Percentiles rank a stretch among this genome's conserved stretches.
phyloP scores from a whole-genome alignment of 2,329 filamentous ascomycete species.

The Monilinia laxa region DNA sequence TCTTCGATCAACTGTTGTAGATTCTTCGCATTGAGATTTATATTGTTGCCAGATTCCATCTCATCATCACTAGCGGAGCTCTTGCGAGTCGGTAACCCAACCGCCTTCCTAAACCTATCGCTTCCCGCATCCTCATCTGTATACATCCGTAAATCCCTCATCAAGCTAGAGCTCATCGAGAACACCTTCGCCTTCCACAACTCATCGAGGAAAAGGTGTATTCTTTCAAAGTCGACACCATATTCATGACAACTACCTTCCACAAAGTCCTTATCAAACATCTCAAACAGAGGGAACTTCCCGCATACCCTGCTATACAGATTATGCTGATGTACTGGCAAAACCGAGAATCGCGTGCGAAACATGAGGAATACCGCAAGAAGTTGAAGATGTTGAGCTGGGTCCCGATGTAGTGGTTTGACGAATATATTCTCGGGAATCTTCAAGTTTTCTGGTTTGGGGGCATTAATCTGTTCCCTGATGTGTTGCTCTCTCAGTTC shows the following conservation, averaged over 20 bases:
- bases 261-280: background rate
- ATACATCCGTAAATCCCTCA: background rate
- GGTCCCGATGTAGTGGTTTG: background rate
- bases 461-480: background rate
- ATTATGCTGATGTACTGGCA: background rate
- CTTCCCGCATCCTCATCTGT: background rate
- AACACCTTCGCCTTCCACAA: background rate
- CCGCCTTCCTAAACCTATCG: constrained; percentile 1
- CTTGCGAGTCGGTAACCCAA: background rate
- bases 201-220: background rate
- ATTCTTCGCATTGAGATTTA: background rate
- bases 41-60: background rate
- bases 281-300: background rate
- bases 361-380: background rate
- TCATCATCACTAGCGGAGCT: background rate
- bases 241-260: background rate
- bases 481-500: background rate
- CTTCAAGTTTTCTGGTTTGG: background rate
- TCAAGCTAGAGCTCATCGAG: background rate
- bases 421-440: background rate
- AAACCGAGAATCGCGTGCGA: background rate
- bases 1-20: background rate
- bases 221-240: background rate
- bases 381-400: background rate
- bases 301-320: background rate